A percentile compares a stretch with the other conserved stretches of the same genome.
Conservation (phyloP, 805 yeast genomes). For the Kuraishia hungarica region DNA sequence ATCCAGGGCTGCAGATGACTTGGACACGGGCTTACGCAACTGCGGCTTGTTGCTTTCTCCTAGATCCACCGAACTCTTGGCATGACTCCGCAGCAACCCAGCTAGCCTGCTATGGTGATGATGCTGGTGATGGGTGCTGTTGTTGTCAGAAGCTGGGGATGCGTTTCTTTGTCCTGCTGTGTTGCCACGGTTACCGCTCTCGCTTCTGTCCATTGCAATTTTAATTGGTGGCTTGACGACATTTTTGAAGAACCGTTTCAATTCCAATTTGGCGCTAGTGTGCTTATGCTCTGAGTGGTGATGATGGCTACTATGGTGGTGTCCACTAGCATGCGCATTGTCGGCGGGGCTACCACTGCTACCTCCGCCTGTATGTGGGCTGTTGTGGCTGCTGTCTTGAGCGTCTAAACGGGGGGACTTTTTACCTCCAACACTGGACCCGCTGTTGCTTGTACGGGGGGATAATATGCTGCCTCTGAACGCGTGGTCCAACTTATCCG, state of each 20-base stretch:
- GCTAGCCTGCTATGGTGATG: constrained; percentile 5
- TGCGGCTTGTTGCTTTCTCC: not conserved
- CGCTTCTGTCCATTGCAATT: constrained; percentile 1
- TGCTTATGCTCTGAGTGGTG: not conserved
- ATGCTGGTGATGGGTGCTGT: constrained; percentile 9
- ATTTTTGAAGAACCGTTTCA: constrained; percentile 37
- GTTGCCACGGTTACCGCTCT: constrained; percentile 5
- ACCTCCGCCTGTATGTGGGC: not conserved
- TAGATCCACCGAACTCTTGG: not conserved
- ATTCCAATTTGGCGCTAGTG: constrained; percentile 14
- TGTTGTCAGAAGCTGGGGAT: constrained; percentile 4
- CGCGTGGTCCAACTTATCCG: not conserved
- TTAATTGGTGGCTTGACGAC: constrained; percentile 6
- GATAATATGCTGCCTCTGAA: constrained; percentile 1
- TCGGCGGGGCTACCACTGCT: not conserved
- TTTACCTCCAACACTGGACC: not conserved
- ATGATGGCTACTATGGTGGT: not conserved
- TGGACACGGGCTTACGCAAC: constrained; percentile 4
- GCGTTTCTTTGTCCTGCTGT: not conserved
- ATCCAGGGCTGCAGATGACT: constrained; percentile 8
- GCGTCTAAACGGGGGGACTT: not conserved
- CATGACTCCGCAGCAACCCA: not conserved
- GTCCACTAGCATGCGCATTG: not conserved
- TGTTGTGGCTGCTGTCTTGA: not conserved
- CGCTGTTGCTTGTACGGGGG: constrained; percentile 1